phyloP scores from a whole-genome alignment of 2,329 filamentous ascomycete genomes.

The Septoria petroselini region DNA sequence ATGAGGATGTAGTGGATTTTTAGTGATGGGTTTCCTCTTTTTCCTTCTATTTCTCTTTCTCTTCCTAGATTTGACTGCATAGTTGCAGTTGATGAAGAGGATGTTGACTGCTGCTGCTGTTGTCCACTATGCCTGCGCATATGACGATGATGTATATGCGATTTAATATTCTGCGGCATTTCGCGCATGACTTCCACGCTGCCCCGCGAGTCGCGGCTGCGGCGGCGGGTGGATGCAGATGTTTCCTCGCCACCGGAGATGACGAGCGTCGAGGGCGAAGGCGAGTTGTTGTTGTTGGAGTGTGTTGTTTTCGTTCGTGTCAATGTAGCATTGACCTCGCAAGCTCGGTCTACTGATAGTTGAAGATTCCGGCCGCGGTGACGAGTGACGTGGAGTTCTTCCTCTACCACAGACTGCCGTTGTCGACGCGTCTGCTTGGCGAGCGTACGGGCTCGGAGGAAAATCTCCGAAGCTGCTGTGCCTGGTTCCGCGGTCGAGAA shows the following conservation, averaged over 20 bases:
- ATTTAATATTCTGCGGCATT: slow-evolving; percentile 36
- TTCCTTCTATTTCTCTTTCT: slow-evolving; percentile 5
- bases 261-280: slow-evolving; percentile 16
- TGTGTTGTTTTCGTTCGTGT: neutral
- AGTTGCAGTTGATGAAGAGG: no score
- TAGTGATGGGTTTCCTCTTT: slow-evolving; percentile 14
- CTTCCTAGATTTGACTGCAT: no score
- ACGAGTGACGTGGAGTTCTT: no score
- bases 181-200: slow-evolving; percentile 41
- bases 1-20: slow-evolving; percentile 45
- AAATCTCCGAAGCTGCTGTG: slow-evolving; percentile 65
- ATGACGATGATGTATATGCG: slow-evolving; percentile 27
- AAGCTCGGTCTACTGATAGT: no score
- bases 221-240: slow-evolving; percentile 39
- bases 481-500: slow-evolving; percentile 56
- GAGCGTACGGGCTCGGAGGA: slow-evolving; percentile 65
- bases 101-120: slow-evolving; percentile 43
- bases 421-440: slow-evolving; percentile 55
- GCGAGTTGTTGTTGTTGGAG: neutral
- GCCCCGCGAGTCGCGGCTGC: slow-evolving; percentile 43
- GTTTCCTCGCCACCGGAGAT: slow-evolving; percentile 50
- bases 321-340: no score
- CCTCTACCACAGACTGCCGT: no score
- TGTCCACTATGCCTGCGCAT: slow-evolving; percentile 3
- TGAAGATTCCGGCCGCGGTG: no score